Evolutionary conservation across 768 basidiomycete genomes (phyloP), one percentile per base, ranked within the genome.

Genomic region (Boletellus emodensis): DNA sequence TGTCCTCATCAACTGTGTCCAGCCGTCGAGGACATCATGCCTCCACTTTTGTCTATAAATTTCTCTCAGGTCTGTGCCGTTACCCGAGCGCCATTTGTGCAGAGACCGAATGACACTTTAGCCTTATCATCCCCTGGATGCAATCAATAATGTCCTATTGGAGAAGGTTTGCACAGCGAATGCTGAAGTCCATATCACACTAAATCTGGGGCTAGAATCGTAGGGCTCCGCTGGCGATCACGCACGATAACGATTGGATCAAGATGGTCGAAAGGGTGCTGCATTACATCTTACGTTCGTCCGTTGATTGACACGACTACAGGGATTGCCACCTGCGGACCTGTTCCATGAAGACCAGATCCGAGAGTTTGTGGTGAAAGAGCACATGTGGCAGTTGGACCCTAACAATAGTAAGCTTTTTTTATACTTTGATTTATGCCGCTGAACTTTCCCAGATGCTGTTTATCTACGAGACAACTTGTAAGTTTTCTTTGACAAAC

Each of bases 171-270:
- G 54, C 11, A 1, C 10, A 3, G 4, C 14, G 7, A 18, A 30
- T 37, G 4, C 3, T 2, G 5, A 26, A 26, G 24, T 26, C 24
- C 24, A 26, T 20, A 15, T 6, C 10, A 20, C 4, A 44, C 30
- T 26, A 40, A 30, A 1, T 1, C 14, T 14, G 33, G 12, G 0
- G 1, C 13, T 12, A 57, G 53, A 42, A 45, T 48, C 22, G 22
- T 14, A 3, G 6, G 14, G 53, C 35, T 28, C 12, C 11, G 22
- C 41, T 55, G n/a, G 53, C 49, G 6, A 34, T 57, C 11, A 51
- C 49, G 0, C 56, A 57, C 6, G 56, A 57, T 13, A 34, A 43
- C 10, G 28, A 55, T 11, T 57, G 56, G 56, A 17, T 51, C 12
- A 17, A 38, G 14, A 55, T 57, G 46, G 13, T 55, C 8, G 14